Evolutionary conservation across 2,329 filamentous ascomycete genomes (phyloP).

Genomic region (Colletotrichum spinosum): DNA sequence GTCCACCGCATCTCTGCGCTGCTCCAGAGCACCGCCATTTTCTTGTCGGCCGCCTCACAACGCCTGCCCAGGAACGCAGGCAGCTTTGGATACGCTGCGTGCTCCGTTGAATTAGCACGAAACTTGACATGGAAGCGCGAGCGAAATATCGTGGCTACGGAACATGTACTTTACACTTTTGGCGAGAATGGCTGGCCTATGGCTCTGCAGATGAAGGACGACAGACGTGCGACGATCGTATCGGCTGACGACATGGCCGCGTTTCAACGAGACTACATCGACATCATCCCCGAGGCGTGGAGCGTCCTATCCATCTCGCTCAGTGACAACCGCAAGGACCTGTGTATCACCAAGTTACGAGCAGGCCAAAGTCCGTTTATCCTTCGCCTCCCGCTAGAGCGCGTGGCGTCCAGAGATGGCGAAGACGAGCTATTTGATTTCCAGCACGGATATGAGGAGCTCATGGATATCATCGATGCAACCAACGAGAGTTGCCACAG

Average conservation of each 20-base stretch:
- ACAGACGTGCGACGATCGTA: conserved; percentile 57
- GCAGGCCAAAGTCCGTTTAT: conserved; percentile 83
- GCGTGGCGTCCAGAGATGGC: conserved; percentile 83
- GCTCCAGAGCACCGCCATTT: conserved; percentile 73
- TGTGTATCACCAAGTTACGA: conserved; percentile 89
- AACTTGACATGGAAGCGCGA: conserved; percentile 77
- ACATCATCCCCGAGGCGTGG: conserved; percentile 87
- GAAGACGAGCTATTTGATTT: conserved; percentile 87
- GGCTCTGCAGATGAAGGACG: conserved; percentile 37
- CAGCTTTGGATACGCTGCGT: conserved; percentile 69
- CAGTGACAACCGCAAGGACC: conserved; percentile 83
- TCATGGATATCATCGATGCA: conserved; percentile 82
- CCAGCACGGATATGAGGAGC: conserved; percentile 80
- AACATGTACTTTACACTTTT: conserved; percentile 39
- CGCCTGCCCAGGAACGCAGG: conserved; percentile 58
- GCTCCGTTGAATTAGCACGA: conserved; percentile 76
- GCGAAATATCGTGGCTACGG: conserved; percentile 54
- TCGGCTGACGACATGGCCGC: conserved; percentile 64
- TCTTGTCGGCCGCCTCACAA: conserved; percentile 71
- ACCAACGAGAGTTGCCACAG: conserved; percentile 88
- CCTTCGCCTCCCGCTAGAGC: conserved; percentile 84
- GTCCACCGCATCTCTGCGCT: conserved; percentile 73
- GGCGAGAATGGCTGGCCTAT: conserved; percentile 51
- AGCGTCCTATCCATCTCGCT: conserved; percentile 87
- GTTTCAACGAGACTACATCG: conserved; percentile 85